Base-by-base conservation (phyloP, 2,329 filamentous ascomycete species). In the Aureobasidium uvarum region DNA sequence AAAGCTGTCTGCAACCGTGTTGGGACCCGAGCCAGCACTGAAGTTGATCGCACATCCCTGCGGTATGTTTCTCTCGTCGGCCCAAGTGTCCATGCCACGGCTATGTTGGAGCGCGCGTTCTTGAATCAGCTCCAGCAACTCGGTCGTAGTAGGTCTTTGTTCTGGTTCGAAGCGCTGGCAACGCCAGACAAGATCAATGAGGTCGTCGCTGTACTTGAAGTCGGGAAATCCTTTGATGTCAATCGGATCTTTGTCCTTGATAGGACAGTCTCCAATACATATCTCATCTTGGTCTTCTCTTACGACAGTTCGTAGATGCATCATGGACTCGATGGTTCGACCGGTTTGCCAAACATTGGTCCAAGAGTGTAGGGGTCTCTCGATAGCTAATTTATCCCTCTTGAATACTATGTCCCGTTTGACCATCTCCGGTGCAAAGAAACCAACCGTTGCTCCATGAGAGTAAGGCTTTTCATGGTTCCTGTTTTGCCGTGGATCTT, bases 311-410 rank as follows among this genome's bases (percentile, higher is more conserved):
- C 20, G 7, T 14, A 33, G 18, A 5, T 18, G 20, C 39, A 58
- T 58, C 54, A 60, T 25, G 13, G 3, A 46, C n/a, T 60, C 56
- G 18, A 60, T 38, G 5, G 13, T 38, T 23, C 56, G 41, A 18
- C 56, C 41, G 13, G 18, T 6, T 38, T 60, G 56, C 56, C 56
- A 60, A 1, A 60, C n/a, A 38, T 60, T 60, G 41, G 56, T 48
- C 56, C 56, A 60, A 11, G 56, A 46, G n/a, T 48, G 4, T 3
- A 60, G n/a, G 18, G 28, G 20, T 10, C 38, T 28, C 1, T 16
- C 8, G 1, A 48, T n/a, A 5, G 18, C 56, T 14, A 14, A 23
- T 18, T 39, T 31, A 31, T 16, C 6, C 36, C 1, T 43, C 10
- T 11, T 31, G 11, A 8, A n/a, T 41, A 20, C 5, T 13, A 8